Conservation (phyloP, 176 grass and related monocot species). For the Hordeum vulgare region MorexV3_pseudomolecules_assembly NC_058519.1:23666309-23666808, state of each 20-base stretch:
- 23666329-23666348: background rate
- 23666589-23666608: background rate
- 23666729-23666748: background rate
- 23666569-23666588: background rate
- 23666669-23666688: no score
- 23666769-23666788: background rate
- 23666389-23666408: background rate
- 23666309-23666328: background rate
- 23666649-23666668: no score
- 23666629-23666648: background rate
- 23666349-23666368: background rate
- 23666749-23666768: background rate
- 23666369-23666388: background rate
- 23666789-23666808: background rate
- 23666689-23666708: background rate
- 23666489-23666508: background rate
- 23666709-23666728: no score
- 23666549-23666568: background rate
- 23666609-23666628: background rate
- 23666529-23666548: background rate
- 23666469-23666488: background rate
- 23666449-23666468: background rate
- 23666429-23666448: background rate
- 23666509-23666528: background rate
- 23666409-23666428: background rate